A percentile compares a stretch with the other conserved stretches of the same genome.
These are phyloP conservation scores for Alternaria arbusti DNA, from an alignment of 2,329 filamentous ascomycete genomes.

Conservation along the genomic window DNA sequence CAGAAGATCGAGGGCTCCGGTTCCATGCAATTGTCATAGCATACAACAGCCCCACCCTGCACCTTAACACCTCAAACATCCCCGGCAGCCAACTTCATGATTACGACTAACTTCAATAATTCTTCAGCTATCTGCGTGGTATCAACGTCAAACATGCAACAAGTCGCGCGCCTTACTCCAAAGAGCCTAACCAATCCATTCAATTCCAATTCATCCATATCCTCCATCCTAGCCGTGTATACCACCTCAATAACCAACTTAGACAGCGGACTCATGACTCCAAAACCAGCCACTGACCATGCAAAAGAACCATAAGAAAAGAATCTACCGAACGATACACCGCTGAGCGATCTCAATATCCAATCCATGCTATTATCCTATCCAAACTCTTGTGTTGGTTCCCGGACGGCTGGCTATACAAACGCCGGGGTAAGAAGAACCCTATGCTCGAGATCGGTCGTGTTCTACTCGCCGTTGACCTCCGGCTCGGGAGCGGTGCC, in stretches of 20 bases:
- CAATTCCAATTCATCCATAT: not conserved
- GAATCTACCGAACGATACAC: not conserved
- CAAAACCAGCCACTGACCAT: slow-evolving; percentile 4
- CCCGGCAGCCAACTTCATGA: not conserved
- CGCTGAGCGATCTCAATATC: not conserved
- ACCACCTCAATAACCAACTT: not conserved
- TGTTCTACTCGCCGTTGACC: slow-evolving; percentile 31
- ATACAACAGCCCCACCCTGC: not conserved
- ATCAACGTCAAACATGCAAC: not conserved
- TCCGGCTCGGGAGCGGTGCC: slow-evolving; percentile 28
- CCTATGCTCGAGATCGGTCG: slow-evolving; percentile 13
- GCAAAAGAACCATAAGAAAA: slow-evolving; percentile 3
- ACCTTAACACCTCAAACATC: not conserved
- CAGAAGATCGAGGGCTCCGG: no score
- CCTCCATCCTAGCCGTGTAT: not conserved
- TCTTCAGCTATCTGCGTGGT: slow-evolving; percentile 4
- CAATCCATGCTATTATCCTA: slow-evolving; percentile 1
- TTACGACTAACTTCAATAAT: not conserved
- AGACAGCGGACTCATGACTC: not conserved
- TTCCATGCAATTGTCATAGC: no score
- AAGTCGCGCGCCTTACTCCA: slow-evolving; percentile 2
- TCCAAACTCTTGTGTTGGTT: not conserved
- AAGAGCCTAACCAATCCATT: not conserved
- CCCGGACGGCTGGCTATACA: slow-evolving; percentile 6
- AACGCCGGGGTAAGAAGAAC: slow-evolving; percentile 24